A percentile compares a stretch with the other conserved stretches of the same genome.
These are phyloP conservation scores for Colletotrichum sp. DNA, from an alignment of 2,329 filamentous ascomycete species.

Conservation along the genomic window DNA sequence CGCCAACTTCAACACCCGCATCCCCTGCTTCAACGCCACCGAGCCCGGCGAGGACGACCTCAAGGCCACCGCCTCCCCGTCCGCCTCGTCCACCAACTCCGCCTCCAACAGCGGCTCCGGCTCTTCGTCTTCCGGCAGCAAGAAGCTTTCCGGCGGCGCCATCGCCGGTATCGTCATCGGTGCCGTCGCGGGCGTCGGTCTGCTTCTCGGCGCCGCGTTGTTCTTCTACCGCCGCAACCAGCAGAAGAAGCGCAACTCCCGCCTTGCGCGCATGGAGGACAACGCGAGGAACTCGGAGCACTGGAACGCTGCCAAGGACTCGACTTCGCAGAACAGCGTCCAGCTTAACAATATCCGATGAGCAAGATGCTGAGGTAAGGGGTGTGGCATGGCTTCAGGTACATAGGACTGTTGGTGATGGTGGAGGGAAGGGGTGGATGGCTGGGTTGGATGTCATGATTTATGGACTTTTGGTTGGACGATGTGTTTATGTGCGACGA, in stretches of 20 bases:
- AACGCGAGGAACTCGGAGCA: slow-evolving; percentile 8
- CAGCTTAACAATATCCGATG: neutral
- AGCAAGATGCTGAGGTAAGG: neutral
- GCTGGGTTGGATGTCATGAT: neutral
- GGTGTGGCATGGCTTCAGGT: neutral
- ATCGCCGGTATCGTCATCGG: slow-evolving; percentile 21
- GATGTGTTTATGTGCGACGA: slow-evolving; percentile 8
- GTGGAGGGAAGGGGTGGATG: too few species aligned
- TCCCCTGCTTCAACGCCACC: slow-evolving; percentile 42
- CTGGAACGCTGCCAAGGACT: slow-evolving; percentile 5
- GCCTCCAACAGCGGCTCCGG: neutral
- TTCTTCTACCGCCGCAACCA: slow-evolving; percentile 16
- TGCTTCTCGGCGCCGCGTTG: slow-evolving; percentile 1
- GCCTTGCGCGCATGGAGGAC: slow-evolving; percentile 14
- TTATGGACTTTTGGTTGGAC: neutral
- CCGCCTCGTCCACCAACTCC: slow-evolving; percentile 13
- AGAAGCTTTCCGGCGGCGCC: slow-evolving; percentile 3
- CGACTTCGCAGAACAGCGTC: slow-evolving; percentile 13
- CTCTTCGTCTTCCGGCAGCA: neutral
- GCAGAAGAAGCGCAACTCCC: slow-evolving; percentile 21
- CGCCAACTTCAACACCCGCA: slow-evolving; percentile 26
- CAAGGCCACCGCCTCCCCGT: slow-evolving; percentile 19
- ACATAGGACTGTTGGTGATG: neutral
- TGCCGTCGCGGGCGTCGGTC: slow-evolving; percentile 2
- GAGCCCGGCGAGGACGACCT: slow-evolving; percentile 27